Evolutionary conservation across 495 filamentous ascomycete genomes (phyloP).

Genomic region (Opeltia flavorubescens): DNA sequence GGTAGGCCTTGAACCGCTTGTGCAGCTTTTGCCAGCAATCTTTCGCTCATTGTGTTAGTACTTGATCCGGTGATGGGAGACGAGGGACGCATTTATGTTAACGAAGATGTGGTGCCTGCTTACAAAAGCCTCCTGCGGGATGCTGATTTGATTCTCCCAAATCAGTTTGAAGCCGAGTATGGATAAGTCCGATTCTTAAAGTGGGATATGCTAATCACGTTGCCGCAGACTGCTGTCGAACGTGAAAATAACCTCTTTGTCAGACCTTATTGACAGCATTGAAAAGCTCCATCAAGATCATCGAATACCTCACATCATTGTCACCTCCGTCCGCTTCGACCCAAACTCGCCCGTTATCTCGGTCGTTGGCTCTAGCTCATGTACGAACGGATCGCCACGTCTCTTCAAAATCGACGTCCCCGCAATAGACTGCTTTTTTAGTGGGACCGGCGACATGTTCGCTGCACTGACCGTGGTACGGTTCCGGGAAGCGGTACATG

Average conservation of each 20-base stretch:
- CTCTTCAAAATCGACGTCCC: constrained; percentile 76
- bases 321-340: constrained; percentile 64
- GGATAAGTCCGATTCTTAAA: constrained; percentile 13
- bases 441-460: constrained; percentile 96
- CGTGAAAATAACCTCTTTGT: constrained; percentile 62
- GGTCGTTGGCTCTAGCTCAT: constrained; percentile 63
- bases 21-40: background rate
- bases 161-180: constrained; percentile 95
- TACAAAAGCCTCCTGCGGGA: constrained; percentile 65
- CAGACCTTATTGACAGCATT: constrained; percentile 57
- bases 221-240: constrained; percentile 60
- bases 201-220: background rate
- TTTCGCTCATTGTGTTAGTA: constrained; percentile 25
- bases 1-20: constrained; percentile 26
- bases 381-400: constrained; percentile 47
- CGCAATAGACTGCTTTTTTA: constrained; percentile 81
- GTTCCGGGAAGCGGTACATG: constrained; percentile 63
- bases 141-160: constrained; percentile 86
- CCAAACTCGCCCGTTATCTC: constrained; percentile 40
- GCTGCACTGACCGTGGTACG: constrained; percentile 78
- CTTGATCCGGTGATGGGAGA: constrained; percentile 98
- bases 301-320: constrained; percentile 74
- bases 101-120: constrained; percentile 75
- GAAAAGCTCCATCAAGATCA: constrained; percentile 61
- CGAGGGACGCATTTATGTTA: constrained; percentile 79